Percentiles rank a stretch among this genome's conserved stretches.
Conservation (phyloP, 345 rosid genomes). For the Lumnitzera racemosa region DNA sequence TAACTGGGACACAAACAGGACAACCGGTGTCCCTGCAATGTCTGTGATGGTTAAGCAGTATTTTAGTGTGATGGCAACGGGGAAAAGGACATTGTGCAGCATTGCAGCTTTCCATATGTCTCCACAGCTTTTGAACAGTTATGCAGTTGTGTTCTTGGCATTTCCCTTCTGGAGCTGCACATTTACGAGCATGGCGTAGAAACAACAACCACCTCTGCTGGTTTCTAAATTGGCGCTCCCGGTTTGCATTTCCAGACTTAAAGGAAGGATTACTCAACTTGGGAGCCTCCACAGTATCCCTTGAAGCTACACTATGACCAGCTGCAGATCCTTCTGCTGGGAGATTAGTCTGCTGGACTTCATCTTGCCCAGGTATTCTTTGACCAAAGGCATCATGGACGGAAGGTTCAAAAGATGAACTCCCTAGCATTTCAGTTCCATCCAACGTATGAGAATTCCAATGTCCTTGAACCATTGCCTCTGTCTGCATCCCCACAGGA, state of each 20-base stretch:
- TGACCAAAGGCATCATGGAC: constrained; percentile 69
- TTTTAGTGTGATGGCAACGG: constrained; percentile 69
- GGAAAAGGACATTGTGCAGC: constrained; percentile 52
- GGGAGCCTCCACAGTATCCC: constrained; percentile 37
- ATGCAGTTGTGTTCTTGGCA: constrained; percentile 60
- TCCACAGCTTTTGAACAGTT: constrained; percentile 53
- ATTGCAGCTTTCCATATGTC: constrained; percentile 71
- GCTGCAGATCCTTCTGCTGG: constrained; percentile 50
- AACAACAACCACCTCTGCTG: constrained; percentile 89
- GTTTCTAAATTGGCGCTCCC: constrained; percentile 48
- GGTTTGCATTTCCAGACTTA: constrained; percentile 47
- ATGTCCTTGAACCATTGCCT: constrained; percentile 46
- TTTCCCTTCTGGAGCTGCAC: constrained; percentile 77
- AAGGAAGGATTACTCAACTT: constrained; percentile 30
- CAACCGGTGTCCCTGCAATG: constrained; percentile 57
- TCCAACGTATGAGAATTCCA: constrained; percentile 61
- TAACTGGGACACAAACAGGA: constrained; percentile 90
- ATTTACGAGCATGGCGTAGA: constrained; percentile 76
- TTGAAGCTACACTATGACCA: constrained; percentile 36
- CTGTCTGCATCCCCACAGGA: constrained; percentile 42
- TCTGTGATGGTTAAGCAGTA: constrained; percentile 55
- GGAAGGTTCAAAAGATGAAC: constrained; percentile 52
- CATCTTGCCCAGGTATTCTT: constrained; percentile 66
- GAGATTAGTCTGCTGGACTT: constrained; percentile 65
- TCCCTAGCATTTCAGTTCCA: constrained; percentile 33